Evolutionary conservation across 768 basidiomycete genomes (phyloP).

Genomic region (Hygrocybe coccinea): DNA sequence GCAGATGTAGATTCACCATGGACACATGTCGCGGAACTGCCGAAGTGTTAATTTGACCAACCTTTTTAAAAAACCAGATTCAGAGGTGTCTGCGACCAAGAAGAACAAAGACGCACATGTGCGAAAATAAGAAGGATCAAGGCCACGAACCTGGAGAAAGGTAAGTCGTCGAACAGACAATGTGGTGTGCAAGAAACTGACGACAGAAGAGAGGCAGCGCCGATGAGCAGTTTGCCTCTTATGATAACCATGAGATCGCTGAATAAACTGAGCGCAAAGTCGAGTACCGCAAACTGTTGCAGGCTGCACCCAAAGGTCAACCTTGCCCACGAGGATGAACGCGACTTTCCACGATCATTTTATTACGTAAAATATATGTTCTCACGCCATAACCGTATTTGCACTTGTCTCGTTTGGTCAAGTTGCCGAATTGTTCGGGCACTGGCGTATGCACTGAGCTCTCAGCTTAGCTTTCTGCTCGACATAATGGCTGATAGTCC

Average conservation of each 20-base stretch:
- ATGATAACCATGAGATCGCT: conserved; percentile 32
- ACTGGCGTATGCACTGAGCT: conserved; percentile 7
- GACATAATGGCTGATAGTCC: conserved; percentile 19
- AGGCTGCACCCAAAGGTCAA: neutral
- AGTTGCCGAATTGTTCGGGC: no score
- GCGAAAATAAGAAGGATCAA: conserved; percentile 70
- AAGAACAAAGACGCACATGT: conserved; percentile 51
- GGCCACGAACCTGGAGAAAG: conserved; percentile 39
- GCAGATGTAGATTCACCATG: conserved; percentile 48
- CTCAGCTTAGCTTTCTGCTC: neutral
- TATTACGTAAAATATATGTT: neutral
- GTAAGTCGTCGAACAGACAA: conserved; percentile 20
- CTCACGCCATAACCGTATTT: neutral
- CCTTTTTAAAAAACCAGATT: conserved; percentile 38
- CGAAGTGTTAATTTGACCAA: conserved; percentile 79
- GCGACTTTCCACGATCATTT: conserved; percentile 1
- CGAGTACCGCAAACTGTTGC: neutral
- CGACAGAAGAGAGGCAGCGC: conserved; percentile 68
- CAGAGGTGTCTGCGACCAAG: conserved; percentile 4
- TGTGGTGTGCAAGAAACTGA: conserved; percentile 33
- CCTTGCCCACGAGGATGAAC: neutral
- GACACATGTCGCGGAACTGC: conserved; percentile 64
- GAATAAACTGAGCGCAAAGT: conserved; percentile 15
- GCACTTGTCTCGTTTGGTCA: no score
- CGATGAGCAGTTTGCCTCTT: conserved; percentile 75